Percentiles rank a stretch among this genome's conserved stretches.
These are phyloP conservation scores for Aureobasidium sp. DNA, from an alignment of 2,329 filamentous ascomycete genomes.

Conservation along the genomic window DNA sequence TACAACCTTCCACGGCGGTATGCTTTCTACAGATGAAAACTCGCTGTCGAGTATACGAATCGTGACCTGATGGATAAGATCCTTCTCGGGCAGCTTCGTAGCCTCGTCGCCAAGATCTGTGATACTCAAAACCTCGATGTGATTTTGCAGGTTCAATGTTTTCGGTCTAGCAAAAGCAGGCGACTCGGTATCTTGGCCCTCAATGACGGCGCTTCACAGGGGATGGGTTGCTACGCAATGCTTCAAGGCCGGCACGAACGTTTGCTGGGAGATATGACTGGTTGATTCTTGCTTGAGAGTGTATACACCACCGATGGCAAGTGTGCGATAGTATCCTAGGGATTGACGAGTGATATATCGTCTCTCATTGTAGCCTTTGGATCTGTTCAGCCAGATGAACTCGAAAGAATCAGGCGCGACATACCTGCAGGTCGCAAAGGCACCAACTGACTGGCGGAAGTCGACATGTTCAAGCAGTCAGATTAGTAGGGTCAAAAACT, in stretches of 20 bases:
- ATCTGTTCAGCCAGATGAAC: not conserved
- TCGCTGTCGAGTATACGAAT: not conserved
- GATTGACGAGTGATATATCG: slow-evolving; percentile 37
- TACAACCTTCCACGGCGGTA: slow-evolving; percentile 40
- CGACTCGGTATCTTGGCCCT: slow-evolving; percentile 32
- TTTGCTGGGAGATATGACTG: slow-evolving; percentile 14
- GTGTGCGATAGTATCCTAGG: slow-evolving; percentile 35
- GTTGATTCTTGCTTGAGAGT: not conserved
- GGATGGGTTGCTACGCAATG: slow-evolving; percentile 35
- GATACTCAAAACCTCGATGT: slow-evolving; percentile 30
- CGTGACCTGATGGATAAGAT: not conserved
- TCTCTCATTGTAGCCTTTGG: slow-evolving; percentile 26
- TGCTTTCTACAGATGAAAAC: slow-evolving; percentile 22
- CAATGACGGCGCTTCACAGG: slow-evolving; percentile 32
- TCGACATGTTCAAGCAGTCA: not conserved
- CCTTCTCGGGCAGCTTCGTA: not conserved
- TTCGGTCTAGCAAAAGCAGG: slow-evolving; percentile 29
- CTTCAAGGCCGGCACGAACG: slow-evolving; percentile 29
- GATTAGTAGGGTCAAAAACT: no score
- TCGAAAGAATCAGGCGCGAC: not conserved
- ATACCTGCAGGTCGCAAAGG: not conserved
- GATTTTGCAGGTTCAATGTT: slow-evolving; percentile 33
- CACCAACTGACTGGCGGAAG: no score
- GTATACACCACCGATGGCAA: slow-evolving; percentile 35
- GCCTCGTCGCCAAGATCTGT: not conserved